phyloP scores from a whole-genome alignment of 495 filamentous ascomycete genomes.

The Neurospora africana region DNA sequence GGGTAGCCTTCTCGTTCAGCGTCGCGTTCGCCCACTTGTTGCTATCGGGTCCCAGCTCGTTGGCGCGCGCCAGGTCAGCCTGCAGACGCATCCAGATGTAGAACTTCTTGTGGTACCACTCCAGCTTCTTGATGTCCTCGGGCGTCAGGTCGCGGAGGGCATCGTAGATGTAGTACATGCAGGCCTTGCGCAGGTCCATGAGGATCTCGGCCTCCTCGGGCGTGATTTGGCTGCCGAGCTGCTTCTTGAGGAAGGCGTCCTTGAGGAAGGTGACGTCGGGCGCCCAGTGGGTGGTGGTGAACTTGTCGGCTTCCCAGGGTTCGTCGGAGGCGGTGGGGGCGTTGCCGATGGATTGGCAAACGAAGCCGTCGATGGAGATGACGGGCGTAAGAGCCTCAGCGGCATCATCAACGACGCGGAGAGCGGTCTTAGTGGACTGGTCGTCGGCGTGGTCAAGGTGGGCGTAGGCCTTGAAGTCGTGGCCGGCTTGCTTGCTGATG shows the following conservation, averaged over 20 bases:
- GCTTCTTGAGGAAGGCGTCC: slow-evolving; percentile 6
- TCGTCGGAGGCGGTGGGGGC: background rate
- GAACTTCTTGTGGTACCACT: slow-evolving; percentile 20
- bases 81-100: slow-evolving; percentile 26
- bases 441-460: slow-evolving; percentile 10
- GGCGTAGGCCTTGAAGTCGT: slow-evolving; percentile 15
- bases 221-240: slow-evolving; percentile 14
- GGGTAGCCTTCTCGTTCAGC: slow-evolving; percentile 1
- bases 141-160: slow-evolving; percentile 12
- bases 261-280: slow-evolving; percentile 19
- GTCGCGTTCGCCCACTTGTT: slow-evolving; percentile 6
- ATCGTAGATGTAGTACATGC: slow-evolving; percentile 18
- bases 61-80: slow-evolving; percentile 13
- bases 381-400: background rate
- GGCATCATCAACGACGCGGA: slow-evolving; percentile 9
- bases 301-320: slow-evolving; percentile 15
- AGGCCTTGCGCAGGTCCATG: slow-evolving; percentile 19
- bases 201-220: slow-evolving; percentile 12
- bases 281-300: slow-evolving; percentile 13
- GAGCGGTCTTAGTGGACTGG: slow-evolving; percentile 11
- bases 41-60: slow-evolving; percentile 14
- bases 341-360: slow-evolving; percentile 19
- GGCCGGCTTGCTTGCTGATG: slow-evolving; percentile 5
- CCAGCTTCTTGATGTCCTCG: slow-evolving; percentile 8
- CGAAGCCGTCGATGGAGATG: slow-evolving; percentile 14